Conservation (phyloP, 2,329 filamentous ascomycete genomes). For the Purpureocillium lavendulum region DNA sequence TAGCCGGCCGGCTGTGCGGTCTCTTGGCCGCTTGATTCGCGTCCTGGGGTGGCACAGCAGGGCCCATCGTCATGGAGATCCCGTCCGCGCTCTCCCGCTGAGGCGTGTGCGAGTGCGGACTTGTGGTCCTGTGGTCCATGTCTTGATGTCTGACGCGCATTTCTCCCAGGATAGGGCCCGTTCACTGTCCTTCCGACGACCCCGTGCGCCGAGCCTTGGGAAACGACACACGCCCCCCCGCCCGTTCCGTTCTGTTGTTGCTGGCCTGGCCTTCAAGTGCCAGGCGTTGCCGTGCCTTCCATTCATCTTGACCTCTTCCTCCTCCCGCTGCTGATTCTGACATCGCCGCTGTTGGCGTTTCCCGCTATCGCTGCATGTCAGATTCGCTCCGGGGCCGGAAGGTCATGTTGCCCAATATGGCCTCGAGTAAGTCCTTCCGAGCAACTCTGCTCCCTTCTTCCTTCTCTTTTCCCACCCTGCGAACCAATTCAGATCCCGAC, state of each 20-base stretch:
- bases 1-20: no score
- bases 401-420: conserved; percentile 30
- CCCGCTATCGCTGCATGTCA: conserved; percentile 16
- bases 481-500: conserved; percentile 19
- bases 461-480: conserved; percentile 24
- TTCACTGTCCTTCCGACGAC: no score
- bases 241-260: not conserved
- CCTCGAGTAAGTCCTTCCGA: conserved; percentile 37
- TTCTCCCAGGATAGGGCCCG: no score
- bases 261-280: not conserved
- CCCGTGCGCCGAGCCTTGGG: no score
- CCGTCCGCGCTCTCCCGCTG: no score
- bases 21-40: no score
- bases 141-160: no score
- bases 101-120: no score
- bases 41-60: no score
- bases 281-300: not conserved
- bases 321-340: not conserved
- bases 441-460: conserved; percentile 26
- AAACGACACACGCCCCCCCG: no score
- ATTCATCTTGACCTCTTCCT: not conserved
- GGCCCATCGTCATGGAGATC: no score
- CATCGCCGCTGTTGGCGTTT: not conserved
- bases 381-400: conserved; percentile 15
- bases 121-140: no score